Conservation (phyloP, 2,329 filamentous ascomycete genomes). For the Nectriaceae sp. region DNA sequence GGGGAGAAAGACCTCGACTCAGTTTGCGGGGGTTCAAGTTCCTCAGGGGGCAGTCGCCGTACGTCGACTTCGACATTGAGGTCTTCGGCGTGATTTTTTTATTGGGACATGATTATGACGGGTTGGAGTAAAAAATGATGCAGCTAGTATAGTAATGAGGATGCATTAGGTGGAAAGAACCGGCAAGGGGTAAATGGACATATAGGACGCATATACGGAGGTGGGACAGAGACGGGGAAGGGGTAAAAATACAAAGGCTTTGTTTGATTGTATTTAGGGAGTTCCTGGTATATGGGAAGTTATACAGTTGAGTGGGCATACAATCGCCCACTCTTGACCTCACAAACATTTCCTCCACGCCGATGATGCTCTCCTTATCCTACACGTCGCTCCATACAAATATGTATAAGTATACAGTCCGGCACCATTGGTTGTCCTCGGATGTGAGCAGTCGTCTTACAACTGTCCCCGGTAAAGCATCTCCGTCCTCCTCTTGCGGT, state of each 20-base stretch:
- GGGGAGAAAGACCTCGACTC: slow-evolving; percentile 47
- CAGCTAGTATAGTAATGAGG: slow-evolving; percentile 8
- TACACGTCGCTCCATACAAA: slow-evolving; percentile 22
- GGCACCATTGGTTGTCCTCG: not conserved
- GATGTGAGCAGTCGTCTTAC: slow-evolving; percentile 30
- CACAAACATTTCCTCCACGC: too few relatives aligned
- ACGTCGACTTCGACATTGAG: slow-evolving; percentile 24
- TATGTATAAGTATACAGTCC: slow-evolving; percentile 24
- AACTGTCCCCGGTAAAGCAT: slow-evolving; percentile 55
- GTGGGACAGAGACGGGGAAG: too few relatives aligned
- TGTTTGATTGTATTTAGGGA: slow-evolving; percentile 17
- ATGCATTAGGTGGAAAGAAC: too few relatives aligned
- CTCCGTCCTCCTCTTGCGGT: slow-evolving; percentile 53
- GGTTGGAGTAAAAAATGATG: not conserved
- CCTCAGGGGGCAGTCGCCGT: slow-evolving; percentile 23
- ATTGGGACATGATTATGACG: too few relatives aligned
- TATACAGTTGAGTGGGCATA: slow-evolving; percentile 22
- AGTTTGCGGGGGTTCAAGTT: slow-evolving; percentile 25
- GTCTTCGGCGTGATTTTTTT: too few relatives aligned
- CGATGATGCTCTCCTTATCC: slow-evolving; percentile 3
- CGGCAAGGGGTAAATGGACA: too few relatives aligned
- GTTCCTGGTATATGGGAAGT: slow-evolving; percentile 27
- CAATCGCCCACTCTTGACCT: too few relatives aligned
- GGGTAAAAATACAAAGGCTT: slow-evolving; percentile 16
- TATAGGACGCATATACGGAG: too few relatives aligned